These are phyloP conservation scores for Hortiboletus flavorubellus DNA, from an alignment of 768 basidiomycete genomes.

Conservation along the genomic window DNA sequence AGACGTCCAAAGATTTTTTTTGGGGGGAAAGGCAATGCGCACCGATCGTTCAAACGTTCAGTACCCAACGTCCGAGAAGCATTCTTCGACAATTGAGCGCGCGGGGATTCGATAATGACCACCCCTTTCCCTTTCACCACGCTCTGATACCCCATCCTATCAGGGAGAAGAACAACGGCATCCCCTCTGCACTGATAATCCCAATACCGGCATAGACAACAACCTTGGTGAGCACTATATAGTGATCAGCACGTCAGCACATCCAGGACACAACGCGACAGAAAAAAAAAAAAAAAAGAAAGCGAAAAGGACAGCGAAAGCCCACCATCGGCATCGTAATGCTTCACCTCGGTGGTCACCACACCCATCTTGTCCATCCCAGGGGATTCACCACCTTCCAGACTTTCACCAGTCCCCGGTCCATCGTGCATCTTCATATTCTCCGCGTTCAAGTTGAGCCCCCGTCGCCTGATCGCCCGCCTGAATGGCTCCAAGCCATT, in stretches of 20 bases:
- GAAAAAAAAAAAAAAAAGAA: not conserved
- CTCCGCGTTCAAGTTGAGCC: constrained; percentile 3
- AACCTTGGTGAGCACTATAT: constrained; percentile 79
- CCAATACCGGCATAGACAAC: constrained; percentile 89
- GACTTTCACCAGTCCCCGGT: constrained; percentile 29
- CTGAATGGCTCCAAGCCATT: constrained; percentile 35
- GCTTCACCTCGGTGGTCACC: constrained; percentile 42
- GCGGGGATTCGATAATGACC: not conserved
- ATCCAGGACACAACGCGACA: not conserved
- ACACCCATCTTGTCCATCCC: constrained; percentile 32
- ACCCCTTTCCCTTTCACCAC: constrained; percentile 20
- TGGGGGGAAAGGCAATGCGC: not conserved
- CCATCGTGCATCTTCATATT: constrained; percentile 9
- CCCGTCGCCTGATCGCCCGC: constrained; percentile 27
- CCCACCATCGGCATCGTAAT: constrained; percentile 86
- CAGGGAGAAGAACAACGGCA: constrained; percentile 66
- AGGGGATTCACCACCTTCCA: constrained; percentile 21
- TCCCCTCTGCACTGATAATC: constrained; percentile 54
- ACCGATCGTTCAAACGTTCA: no score
- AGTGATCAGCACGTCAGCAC: not conserved
- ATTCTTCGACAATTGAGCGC: not conserved
- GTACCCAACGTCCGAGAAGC: not conserved
- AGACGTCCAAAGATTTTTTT: no score
- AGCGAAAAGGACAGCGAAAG: constrained; percentile 3
- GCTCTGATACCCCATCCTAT: constrained; percentile 64